Conservation (phyloP, 2,329 filamentous ascomycete genomes). For the Xylariaceae sp. region DNA sequence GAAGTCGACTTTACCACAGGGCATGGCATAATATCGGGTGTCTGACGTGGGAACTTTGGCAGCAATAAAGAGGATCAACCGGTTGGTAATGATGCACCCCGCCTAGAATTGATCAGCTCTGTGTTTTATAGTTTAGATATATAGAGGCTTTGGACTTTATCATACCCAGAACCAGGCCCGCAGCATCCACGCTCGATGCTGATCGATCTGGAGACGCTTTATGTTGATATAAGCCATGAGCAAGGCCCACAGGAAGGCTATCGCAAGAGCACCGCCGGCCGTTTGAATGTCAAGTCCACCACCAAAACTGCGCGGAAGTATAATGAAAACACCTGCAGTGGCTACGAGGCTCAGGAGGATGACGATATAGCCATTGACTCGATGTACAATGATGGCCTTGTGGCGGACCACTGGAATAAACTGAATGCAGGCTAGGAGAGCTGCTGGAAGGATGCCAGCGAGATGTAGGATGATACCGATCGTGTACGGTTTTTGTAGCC, state of each 20-base stretch:
- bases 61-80: constrained; percentile 53
- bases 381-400: constrained; percentile 58
- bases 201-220: constrained; percentile 64
- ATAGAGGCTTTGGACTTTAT: neutral
- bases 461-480: constrained; percentile 55
- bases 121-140: neutral
- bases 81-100: constrained; percentile 57
- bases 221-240: constrained; percentile 60
- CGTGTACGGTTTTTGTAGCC: constrained; percentile 36
- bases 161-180: constrained; percentile 57
- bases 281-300: constrained; percentile 58
- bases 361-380: constrained; percentile 63
- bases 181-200: constrained; percentile 71
- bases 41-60: constrained; percentile 17
- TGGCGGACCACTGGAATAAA: constrained; percentile 55
- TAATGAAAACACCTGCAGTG: constrained; percentile 58
- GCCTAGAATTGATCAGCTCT: constrained; percentile 39
- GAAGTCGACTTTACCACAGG: constrained; percentile 57
- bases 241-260: constrained; percentile 51
- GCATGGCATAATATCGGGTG: constrained; percentile 37
- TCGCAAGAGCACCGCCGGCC: constrained; percentile 48
- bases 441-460: constrained; percentile 51
- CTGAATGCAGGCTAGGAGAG: constrained; percentile 52
- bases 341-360: constrained; percentile 53
- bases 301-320: constrained; percentile 57